A percentile compares a stretch with the other conserved stretches of the same genome.
phyloP scores from a whole-genome alignment of 1,139 yeast species.

The Magnusiomyces starmeri region DNA sequence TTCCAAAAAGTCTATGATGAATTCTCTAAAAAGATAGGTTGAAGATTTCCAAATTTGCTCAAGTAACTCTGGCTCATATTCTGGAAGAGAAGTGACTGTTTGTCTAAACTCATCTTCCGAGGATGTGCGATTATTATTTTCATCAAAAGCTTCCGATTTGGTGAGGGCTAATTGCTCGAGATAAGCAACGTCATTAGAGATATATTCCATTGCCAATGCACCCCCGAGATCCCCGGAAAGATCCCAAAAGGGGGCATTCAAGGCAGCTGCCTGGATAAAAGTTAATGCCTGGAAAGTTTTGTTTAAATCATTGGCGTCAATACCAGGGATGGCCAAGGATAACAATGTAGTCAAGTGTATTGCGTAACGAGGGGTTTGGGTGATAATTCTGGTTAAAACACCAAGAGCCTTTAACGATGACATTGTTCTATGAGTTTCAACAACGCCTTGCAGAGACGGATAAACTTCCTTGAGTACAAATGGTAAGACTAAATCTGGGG shows the following conservation, averaged over 20 bases:
- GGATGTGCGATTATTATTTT: slow-evolving; percentile 2
- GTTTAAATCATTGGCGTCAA: slow-evolving; percentile 79
- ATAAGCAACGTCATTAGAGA: slow-evolving; percentile 41
- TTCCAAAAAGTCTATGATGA: slow-evolving; percentile 51
- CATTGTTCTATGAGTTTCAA: slow-evolving; percentile 73
- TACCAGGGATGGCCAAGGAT: slow-evolving; percentile 66
- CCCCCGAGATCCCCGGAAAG: slow-evolving; percentile 34
- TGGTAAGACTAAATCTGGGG: slow-evolving; percentile 58
- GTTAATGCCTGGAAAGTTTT: slow-evolving; percentile 67
- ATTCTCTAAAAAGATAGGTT: slow-evolving; percentile 59
- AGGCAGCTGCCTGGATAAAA: slow-evolving; percentile 62
- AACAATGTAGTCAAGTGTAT: slow-evolving; percentile 73
- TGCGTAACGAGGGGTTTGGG: slow-evolving; percentile 56
- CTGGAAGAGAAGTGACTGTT: slow-evolving; percentile 19
- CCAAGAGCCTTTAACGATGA: slow-evolving; percentile 67
- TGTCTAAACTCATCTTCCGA: slow-evolving; percentile 18
- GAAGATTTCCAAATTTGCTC: slow-evolving; percentile 63
- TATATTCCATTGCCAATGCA: slow-evolving; percentile 62
- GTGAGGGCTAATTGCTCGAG: slow-evolving; percentile 24
- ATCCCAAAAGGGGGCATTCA: slow-evolving; percentile 58
- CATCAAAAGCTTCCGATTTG: slow-evolving; percentile 1
- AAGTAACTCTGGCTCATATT: slow-evolving; percentile 42
- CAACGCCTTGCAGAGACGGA: slow-evolving; percentile 70
- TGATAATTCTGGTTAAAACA: slow-evolving; percentile 61
- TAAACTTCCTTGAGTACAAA: slow-evolving; percentile 65